Percentiles rank a stretch among this genome's conserved stretches.
phyloP scores from a whole-genome alignment of 2,329 filamentous ascomycete species.

The Ceratocystis ficicola region DNA sequence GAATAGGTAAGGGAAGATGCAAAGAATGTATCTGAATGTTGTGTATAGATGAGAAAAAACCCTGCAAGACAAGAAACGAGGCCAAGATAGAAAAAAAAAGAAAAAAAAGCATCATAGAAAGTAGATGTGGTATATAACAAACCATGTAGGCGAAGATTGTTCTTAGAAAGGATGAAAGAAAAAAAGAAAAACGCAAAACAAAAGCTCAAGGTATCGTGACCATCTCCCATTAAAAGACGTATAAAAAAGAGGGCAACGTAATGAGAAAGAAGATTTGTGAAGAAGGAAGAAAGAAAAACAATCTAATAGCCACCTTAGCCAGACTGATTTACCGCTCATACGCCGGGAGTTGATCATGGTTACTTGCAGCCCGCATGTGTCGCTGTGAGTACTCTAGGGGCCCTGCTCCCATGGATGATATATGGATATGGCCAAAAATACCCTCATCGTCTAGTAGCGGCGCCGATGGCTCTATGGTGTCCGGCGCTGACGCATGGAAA shows the following conservation, averaged over 20 bases:
- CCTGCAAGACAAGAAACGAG: neutral
- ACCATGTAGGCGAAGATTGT: neutral
- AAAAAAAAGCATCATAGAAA: neutral
- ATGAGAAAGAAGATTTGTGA: neutral
- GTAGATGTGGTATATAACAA: neutral
- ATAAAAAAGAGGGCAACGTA: neutral
- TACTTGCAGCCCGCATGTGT: conserved; percentile 5
- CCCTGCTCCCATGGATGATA: too few relatives aligned
- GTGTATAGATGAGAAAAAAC: neutral
- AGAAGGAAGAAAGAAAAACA: neutral
- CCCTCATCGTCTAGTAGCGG: conserved; percentile 26
- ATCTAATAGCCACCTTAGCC: neutral
- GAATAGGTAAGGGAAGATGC: neutral
- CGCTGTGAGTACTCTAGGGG: neutral
- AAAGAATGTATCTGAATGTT: neutral
- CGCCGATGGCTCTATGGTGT: conserved; percentile 24
- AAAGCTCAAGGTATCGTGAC: neutral
- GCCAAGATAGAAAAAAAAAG: neutral
- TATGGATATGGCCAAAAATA: conserved; percentile 22
- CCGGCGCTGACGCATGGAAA: conserved; percentile 12
- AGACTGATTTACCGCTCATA: conserved; percentile 30
- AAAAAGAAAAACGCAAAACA: neutral
- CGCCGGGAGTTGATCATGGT: conserved; percentile 32
- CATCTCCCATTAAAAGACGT: neutral
- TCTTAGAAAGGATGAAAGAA: neutral